Conservation (phyloP, 768 basidiomycete genomes). For the Russula compacta region DNA sequence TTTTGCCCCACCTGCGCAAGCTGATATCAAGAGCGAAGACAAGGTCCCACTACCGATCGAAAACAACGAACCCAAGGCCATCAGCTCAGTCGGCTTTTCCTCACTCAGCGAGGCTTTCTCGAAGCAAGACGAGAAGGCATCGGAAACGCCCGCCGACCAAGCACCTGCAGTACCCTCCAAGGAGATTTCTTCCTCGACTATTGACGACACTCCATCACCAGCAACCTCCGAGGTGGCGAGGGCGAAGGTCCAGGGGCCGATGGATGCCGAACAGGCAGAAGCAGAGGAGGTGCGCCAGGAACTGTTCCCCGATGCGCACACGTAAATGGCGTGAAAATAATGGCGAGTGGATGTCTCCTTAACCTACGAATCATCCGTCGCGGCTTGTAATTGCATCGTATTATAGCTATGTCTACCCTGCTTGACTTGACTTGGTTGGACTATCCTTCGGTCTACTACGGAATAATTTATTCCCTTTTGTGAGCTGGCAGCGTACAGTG, state of each 20-base stretch:
- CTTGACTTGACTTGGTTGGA: constrained; percentile 7
- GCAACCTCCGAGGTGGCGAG: not conserved
- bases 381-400: not conserved
- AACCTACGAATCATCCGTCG: not conserved
- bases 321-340: not conserved
- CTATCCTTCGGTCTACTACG: not conserved
- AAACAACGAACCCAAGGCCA: constrained; percentile 7
- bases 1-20: constrained; percentile 45
- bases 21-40: constrained; percentile 40
- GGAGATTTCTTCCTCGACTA: not conserved
- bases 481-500: no score
- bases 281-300: constrained; percentile 30
- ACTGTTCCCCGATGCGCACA: constrained; percentile 28
- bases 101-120: not conserved
- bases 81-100: constrained; percentile 1
- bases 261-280: constrained; percentile 28
- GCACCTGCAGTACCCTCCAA: not conserved
- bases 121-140: not conserved
- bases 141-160: not conserved
- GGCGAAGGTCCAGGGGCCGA: constrained; percentile 23
- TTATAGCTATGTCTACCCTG: not conserved
- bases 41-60: not conserved
- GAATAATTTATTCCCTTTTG: constrained; percentile 5
- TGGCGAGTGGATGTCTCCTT: not conserved
- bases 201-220: not conserved